Evolutionary conservation across 2,329 filamentous ascomycete genomes (phyloP).

Genomic region (Pseudogymnoascus sp.): DNA sequence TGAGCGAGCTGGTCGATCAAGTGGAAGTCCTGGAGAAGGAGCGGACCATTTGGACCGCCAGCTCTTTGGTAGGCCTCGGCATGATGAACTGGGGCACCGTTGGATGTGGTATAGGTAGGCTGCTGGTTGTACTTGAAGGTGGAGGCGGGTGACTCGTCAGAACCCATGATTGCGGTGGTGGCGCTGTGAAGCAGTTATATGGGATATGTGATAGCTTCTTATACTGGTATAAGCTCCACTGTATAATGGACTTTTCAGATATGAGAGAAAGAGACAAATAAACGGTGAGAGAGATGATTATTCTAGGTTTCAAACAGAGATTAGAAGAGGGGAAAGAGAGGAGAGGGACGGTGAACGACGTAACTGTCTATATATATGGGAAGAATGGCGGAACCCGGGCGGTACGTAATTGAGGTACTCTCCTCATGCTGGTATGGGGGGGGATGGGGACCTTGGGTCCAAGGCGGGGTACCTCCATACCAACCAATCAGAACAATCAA

Average conservation of each 20-base stretch:
- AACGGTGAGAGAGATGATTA: not conserved
- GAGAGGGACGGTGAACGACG: not conserved
- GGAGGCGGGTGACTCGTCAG: conserved; percentile 37
- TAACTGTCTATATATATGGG: conserved; percentile 8
- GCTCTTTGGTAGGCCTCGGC: conserved; percentile 46
- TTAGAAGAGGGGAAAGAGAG: not conserved
- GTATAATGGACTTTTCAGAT: not conserved
- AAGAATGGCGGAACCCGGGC: not conserved
- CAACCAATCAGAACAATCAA: not conserved
- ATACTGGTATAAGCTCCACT: not conserved
- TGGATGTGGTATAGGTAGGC: conserved; percentile 53
- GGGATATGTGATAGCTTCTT: not conserved
- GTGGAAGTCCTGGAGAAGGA: conserved; percentile 59
- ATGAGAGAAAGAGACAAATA: not conserved
- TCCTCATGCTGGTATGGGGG: not conserved
- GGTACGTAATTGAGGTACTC: conserved; percentile 10
- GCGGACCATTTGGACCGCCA: conserved; percentile 46
- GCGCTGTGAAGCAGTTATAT: conserved; percentile 4
- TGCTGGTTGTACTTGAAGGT: conserved; percentile 50
- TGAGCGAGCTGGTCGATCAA: conserved; percentile 54
- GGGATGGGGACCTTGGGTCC: not conserved
- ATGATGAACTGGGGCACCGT: conserved; percentile 50
- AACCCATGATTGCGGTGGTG: conserved; percentile 33
- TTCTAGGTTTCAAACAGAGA: not conserved
- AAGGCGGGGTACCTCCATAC: not conserved